phyloP scores from a whole-genome alignment of 257 asterid genomes.

The Perilla frutescens region DNA sequence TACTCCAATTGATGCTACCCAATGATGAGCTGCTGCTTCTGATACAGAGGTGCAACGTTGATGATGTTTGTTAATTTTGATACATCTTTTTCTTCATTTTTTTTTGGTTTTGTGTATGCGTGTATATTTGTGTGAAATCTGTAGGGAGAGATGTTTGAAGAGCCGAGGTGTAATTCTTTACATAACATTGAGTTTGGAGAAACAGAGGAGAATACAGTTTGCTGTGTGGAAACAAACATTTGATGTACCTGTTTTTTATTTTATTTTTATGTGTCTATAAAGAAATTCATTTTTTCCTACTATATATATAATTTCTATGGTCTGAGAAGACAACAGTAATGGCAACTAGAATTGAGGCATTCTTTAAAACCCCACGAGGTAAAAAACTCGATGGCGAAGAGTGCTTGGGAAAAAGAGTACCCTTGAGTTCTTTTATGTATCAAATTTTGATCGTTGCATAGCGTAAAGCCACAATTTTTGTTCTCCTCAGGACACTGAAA shows the following conservation, averaged over 20 bases:
- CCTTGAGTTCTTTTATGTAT: too few relatives aligned
- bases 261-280: constrained; percentile 35
- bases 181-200: constrained; percentile 29
- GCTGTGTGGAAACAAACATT: constrained; percentile 37
- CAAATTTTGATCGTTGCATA: too few relatives aligned
- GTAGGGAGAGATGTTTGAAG: constrained; percentile 33
- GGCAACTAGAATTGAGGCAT: not conserved
- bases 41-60: constrained; percentile 30
- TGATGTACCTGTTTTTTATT: constrained; percentile 25
- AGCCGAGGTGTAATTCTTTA: constrained; percentile 37
- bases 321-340: not conserved
- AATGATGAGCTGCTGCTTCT: constrained; percentile 42
- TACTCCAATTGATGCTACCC: constrained; percentile 68
- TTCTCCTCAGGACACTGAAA: too few relatives aligned
- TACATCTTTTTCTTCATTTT: constrained; percentile 31
- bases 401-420: too few relatives aligned
- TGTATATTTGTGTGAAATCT: constrained; percentile 48
- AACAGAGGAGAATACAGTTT: constrained; percentile 25
- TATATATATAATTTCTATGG: not conserved
- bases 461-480: too few relatives aligned
- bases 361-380: not conserved
- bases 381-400: too few relatives aligned
- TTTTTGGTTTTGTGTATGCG: constrained; percentile 43
- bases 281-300: constrained; percentile 32
- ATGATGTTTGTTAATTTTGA: constrained; percentile 43